These are phyloP conservation scores for Alternaria brassicae DNA, from an alignment of 2,329 filamentous ascomycete species.

Conservation along the genomic window DNA sequence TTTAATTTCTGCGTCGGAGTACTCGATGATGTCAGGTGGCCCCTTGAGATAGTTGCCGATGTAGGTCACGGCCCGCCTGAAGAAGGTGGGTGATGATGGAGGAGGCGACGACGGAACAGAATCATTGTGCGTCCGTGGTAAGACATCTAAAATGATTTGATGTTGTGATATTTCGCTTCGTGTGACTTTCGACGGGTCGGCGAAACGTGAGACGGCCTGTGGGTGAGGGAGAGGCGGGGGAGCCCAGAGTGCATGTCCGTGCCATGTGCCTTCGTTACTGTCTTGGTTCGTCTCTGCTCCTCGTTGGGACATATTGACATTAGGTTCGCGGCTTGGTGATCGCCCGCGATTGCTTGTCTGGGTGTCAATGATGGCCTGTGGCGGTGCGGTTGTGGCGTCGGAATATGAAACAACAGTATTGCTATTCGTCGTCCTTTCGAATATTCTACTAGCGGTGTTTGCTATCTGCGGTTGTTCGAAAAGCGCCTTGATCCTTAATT, in stretches of 20 bases:
- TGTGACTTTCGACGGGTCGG: neutral
- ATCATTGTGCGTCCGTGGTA: neutral
- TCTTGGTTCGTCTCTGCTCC: neutral
- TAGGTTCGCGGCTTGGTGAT: neutral
- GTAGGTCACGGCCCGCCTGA: neutral
- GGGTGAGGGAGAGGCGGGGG: too few species aligned
- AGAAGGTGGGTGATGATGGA: neutral
- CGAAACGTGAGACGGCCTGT: neutral
- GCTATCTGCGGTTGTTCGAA: neutral
- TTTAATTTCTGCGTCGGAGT: neutral
- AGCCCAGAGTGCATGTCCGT: neutral
- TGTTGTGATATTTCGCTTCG: accelerated
- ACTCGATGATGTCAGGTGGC: conserved; percentile 1
- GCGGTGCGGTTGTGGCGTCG: neutral
- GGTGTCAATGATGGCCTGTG: neutral
- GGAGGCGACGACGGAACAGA: neutral
- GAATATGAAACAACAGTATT: neutral
- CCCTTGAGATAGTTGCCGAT: neutral
- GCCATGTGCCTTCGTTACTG: neutral
- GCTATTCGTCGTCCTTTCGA: accelerated
- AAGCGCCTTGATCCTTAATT: neutral
- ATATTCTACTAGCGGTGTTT: accelerated
- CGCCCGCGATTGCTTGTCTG: neutral
- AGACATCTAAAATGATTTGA: neutral
- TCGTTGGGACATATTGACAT: neutral